Evolutionary conservation across 129 eudicot species (phyloP), one percentile per base, ranked within the genome.

Genomic region (Pittosporum tobira): DNA sequence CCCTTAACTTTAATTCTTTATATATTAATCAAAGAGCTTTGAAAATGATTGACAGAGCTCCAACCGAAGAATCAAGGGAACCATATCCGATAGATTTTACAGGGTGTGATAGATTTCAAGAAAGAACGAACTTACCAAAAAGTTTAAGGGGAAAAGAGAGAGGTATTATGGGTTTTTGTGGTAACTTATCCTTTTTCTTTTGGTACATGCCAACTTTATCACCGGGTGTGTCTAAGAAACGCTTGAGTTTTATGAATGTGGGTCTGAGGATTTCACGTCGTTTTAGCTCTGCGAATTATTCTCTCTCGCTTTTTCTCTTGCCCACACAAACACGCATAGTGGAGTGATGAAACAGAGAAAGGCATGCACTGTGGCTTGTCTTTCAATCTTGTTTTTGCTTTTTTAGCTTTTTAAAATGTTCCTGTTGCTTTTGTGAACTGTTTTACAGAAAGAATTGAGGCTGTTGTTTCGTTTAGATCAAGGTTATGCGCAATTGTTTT

Each of bases 31-130:
- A 28, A 58, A 18, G 57, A 43, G 66, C 57, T 20, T 7, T 27
- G 64, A 61, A 69, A 57, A 52, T 59, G 79, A 81, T 61, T 61
- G 76, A 56, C 23, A 20, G 38, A 67, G 73, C 76, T 66, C 49
- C 21, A 59, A 67, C 78, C 73, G 70, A 75, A 79, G 85, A 83
- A 80, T 77, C 61, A 82, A 75, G 73, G 76, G 76, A 64, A 77
- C 63, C 69, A 73, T 56, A 42, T 48, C 54, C 52, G 46, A 47
- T 40, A 64, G 79, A 76, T 56, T 73, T 70, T 69, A 76, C 75
- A 85, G 86, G 72, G 65, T 64, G 84, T 74, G 73, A 73, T 42
- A 49, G 65, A 55, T 21, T 53, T 29, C 40, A 34, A 34, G 4
- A 29, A 1, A 40, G 46, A 40, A 71, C 60, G 49, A 61, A 64